These are phyloP conservation scores for Candida piceae DNA, from an alignment of 805 yeast species.

Conservation along the genomic window DNA sequence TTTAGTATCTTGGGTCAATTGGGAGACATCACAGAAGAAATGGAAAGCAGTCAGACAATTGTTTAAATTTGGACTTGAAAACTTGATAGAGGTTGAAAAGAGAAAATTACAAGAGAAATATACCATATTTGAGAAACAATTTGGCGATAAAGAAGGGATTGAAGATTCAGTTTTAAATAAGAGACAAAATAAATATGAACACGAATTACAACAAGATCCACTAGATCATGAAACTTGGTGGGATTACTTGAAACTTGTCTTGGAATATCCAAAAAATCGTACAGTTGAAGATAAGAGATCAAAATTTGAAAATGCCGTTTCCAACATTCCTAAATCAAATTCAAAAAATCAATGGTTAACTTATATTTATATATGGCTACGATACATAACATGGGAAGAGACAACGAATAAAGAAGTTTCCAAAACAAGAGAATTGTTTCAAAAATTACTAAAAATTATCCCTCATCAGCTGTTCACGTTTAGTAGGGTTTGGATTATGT, in stretches of 20 bases:
- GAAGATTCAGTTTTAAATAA: conserved; percentile 48
- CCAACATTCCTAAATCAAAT: conserved; percentile 33
- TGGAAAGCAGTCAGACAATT: conserved; percentile 59
- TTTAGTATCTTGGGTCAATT: conserved; percentile 54
- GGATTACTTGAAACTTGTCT: conserved; percentile 53
- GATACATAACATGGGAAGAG: conserved; percentile 62
- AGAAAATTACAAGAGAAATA: conserved; percentile 37
- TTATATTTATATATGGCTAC: conserved; percentile 67
- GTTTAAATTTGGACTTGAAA: conserved; percentile 45
- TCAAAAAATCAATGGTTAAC: conserved; percentile 51
- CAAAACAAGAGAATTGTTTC: conserved; percentile 47
- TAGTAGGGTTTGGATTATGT: conserved; percentile 68
- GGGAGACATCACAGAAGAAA: conserved; percentile 62
- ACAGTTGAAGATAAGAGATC: conserved; percentile 28
- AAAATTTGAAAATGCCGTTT: conserved; percentile 42
- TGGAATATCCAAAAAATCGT: conserved; percentile 29
- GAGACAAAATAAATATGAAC: conserved; percentile 52
- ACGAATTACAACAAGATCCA: conserved; percentile 40
- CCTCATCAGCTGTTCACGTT: conserved; percentile 64
- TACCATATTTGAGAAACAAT: conserved; percentile 59
- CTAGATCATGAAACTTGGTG: conserved; percentile 80
- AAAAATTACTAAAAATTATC: conserved; percentile 40
- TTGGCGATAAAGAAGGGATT: conserved; percentile 52
- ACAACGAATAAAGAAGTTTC: conserved; percentile 35
- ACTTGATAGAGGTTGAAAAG: conserved; percentile 29